Percentiles rank a stretch among this genome's conserved stretches.
phyloP scores from a whole-genome alignment of 2,329 filamentous ascomycete species.

The Monosporascus cannonballus region DNA sequence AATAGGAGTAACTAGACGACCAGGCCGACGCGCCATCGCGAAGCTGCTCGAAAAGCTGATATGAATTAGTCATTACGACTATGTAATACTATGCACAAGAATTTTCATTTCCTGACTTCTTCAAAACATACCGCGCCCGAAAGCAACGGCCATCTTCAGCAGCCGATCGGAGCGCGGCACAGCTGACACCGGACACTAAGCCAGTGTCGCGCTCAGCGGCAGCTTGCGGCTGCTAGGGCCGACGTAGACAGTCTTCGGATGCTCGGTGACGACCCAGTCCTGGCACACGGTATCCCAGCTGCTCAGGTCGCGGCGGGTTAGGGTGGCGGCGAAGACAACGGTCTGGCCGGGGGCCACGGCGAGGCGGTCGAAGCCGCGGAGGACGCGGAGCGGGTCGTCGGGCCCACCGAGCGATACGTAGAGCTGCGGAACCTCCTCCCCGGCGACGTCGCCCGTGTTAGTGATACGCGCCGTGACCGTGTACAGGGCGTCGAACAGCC shows the following conservation, averaged over 20 bases:
- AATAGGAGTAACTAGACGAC: no score
- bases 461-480: slow-evolving; percentile 60
- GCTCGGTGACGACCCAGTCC: slow-evolving; percentile 67
- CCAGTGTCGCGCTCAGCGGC: slow-evolving; percentile 32
- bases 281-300: slow-evolving; percentile 79
- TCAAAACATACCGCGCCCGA: background rate
- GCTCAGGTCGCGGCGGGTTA: slow-evolving; percentile 76
- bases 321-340: slow-evolving; percentile 57
- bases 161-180: no score
- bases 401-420: slow-evolving; percentile 78
- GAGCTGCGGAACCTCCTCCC: slow-evolving; percentile 70
- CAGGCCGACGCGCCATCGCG: background rate
- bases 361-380: slow-evolving; percentile 78
- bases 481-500: slow-evolving; percentile 64
- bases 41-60: background rate
- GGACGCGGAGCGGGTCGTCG: slow-evolving; percentile 57
- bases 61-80: background rate
- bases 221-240: slow-evolving; percentile 51
- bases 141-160: background rate
- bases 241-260: slow-evolving; percentile 48
- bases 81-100: background rate
- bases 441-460: slow-evolving; percentile 60
- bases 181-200: slow-evolving; percentile 3
- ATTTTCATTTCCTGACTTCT: background rate
- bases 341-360: slow-evolving; percentile 64